Base-by-base conservation (phyloP, 306 rosid genomes). In the Glycine soja region DNA sequence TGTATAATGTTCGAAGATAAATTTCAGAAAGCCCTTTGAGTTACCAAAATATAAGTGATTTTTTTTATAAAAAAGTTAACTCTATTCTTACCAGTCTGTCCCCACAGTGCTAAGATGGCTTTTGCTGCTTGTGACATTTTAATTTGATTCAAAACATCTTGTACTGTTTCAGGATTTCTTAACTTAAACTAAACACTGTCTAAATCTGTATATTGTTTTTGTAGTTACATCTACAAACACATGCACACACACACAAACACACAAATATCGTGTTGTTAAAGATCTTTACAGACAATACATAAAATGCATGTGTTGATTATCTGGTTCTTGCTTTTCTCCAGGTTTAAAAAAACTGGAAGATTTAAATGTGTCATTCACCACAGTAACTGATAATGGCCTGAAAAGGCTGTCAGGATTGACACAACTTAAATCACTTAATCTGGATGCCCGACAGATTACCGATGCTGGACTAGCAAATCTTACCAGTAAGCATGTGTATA, bases 321-420 rank as follows among this genome's bases (percentile, higher is more conserved):
- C 19, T 32, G 64, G 51, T 83, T 51, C 70, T 73, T 73, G 70
- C 66, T 80, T 70, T 81, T 83, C 78, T 85, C 63, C 85, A 95
- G 99, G 98, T 77, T 86, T 95, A 87, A 72, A 77, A 70, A 89
- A 88, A 64, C 82, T 95, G 75, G 98, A 93, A 88, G 95, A 89
- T 75, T 82, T 95, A 78, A 91, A 93, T 82, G 90, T 95, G n/a
- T 93, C 99, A 14, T 95, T 95, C 86, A 95, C 99, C 68, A 77
- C 51, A 12, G 92, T 95, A 54, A 87, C 89, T 34, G 96, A 95
- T 74, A 50, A 72, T 82, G 95, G 99, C 45, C 90, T 95, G 79
- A 88, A 77, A 71, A 91, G 89, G 80, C 85, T 95, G 67, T 88
- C 97, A 14, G 90, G 98, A 56, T 85, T 95, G 84, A 89, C 87